Percentiles rank a stretch among this genome's conserved stretches.
Conservation (phyloP, 78 protist genomes). For the slime mould (Dictyostelium discoideum) region DNA sequence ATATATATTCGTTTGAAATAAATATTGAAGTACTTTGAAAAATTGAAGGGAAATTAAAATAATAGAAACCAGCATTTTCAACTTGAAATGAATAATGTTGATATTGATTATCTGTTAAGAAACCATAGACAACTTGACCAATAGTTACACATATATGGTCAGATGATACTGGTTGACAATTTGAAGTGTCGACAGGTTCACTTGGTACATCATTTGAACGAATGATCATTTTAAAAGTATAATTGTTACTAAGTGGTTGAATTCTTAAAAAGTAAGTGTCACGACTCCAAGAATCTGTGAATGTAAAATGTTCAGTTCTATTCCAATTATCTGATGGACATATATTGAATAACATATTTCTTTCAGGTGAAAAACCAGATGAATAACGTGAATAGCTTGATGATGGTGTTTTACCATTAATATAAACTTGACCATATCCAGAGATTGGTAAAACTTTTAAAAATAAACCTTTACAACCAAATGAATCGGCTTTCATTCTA, state of each 20-base stretch:
- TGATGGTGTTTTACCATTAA: neutral
- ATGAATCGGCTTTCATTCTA: conserved; percentile 27
- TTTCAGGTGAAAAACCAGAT: neutral
- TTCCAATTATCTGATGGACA: conserved; percentile 63
- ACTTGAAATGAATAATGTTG: neutral
- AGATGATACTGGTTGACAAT: neutral
- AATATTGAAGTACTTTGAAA: conserved; percentile 24
- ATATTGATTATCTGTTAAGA: neutral
- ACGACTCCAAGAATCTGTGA: conserved; percentile 12
- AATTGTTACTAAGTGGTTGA: neutral
- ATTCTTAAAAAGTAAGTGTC: conserved; percentile 43
- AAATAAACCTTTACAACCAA: conserved; percentile 20
- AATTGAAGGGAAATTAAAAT: conserved; percentile 12
- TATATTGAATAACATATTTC: conserved; percentile 4
- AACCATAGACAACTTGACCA: neutral
- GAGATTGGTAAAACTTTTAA: neutral
- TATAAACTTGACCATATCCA: neutral
- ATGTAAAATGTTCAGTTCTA: neutral
- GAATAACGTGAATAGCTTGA: neutral
- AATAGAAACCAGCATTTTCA: neutral
- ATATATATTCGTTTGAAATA: neutral
- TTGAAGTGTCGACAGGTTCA: neutral
- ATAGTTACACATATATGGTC: conserved; percentile 11
- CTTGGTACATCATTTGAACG: neutral
- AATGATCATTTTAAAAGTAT: neutral